A percentile compares a stretch with the other conserved stretches of the same genome.
phyloP scores from a whole-genome alignment of 305 asterid species.

The Solanum aculeatissimum region DNA sequence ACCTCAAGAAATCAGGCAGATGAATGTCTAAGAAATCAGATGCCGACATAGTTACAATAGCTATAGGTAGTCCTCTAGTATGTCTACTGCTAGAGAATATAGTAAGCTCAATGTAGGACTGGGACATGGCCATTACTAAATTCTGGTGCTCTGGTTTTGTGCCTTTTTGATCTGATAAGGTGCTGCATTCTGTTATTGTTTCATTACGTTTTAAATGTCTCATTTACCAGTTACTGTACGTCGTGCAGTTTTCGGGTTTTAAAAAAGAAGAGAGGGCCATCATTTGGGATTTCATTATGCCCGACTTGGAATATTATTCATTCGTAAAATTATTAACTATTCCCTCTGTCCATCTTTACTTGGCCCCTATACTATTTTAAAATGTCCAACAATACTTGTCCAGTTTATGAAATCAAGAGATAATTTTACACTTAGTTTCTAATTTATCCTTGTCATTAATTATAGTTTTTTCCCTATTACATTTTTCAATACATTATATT shows the following conservation, averaged over 20 bases:
- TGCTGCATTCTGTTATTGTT: background rate
- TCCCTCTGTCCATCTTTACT: too few species aligned
- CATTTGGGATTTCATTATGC: background rate
- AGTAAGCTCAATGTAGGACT: background rate
- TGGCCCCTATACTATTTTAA: too few species aligned
- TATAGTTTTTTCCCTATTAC: too few species aligned
- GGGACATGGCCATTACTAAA: background rate
- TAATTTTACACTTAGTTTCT: too few species aligned
- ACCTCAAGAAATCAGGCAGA: background rate
- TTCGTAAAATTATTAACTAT: background rate
- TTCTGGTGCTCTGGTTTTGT: background rate
- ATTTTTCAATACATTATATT: too few species aligned
- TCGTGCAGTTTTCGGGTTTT: background rate
- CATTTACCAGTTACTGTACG: background rate
- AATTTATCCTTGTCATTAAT: too few species aligned
- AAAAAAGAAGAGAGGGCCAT: background rate
- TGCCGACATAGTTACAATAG: background rate
- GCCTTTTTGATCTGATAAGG: background rate
- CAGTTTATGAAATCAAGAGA: too few species aligned
- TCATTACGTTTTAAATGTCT: background rate
- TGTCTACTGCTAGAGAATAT: background rate
- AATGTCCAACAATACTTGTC: too few species aligned
- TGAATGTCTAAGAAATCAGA: background rate
- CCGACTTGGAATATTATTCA: background rate
- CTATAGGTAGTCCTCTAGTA: background rate